Evolutionary conservation across 306 rosid species (phyloP).

Genomic region (Inga laurina): DNA sequence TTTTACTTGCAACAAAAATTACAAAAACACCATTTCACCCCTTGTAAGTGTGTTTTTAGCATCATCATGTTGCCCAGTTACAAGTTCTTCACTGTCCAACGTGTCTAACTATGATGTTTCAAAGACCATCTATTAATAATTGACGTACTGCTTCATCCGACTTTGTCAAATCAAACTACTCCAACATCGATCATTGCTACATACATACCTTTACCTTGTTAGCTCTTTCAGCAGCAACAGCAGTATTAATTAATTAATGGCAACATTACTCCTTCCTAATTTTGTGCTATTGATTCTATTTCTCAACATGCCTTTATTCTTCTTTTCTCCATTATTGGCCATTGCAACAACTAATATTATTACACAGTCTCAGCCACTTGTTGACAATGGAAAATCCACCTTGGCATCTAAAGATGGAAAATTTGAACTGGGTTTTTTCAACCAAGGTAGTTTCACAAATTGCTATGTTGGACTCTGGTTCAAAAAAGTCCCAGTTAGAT

Average conservation of each 20-base stretch:
- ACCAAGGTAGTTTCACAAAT: not conserved
- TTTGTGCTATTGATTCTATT: not conserved
- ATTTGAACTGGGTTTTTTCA: constrained; percentile 8
- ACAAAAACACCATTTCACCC: too few relatives aligned
- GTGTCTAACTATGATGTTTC: too few relatives aligned
- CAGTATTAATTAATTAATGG: too few relatives aligned
- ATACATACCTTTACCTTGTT: too few relatives aligned
- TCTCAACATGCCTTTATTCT: not conserved
- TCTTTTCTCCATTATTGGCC: not conserved
- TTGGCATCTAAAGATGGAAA: constrained; percentile 7
- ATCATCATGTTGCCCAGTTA: too few relatives aligned
- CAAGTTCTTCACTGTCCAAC: too few relatives aligned
- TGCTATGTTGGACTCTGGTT: constrained; percentile 9
- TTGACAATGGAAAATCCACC: not conserved
- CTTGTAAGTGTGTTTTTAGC: too few relatives aligned
- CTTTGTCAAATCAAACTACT: not conserved
- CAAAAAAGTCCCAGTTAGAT: not conserved
- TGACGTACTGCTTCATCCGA: not conserved
- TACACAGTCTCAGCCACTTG: not conserved
- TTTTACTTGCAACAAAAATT: too few relatives aligned
- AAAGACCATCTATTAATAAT: too few relatives aligned
- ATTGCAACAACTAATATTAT: not conserved
- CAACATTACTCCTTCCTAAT: not conserved
- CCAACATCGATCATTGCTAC: not conserved
- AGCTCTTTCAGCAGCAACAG: too few relatives aligned